Conservation (phyloP, 176 grass and related monocot species). For the Oryza coarctata region DNA sequence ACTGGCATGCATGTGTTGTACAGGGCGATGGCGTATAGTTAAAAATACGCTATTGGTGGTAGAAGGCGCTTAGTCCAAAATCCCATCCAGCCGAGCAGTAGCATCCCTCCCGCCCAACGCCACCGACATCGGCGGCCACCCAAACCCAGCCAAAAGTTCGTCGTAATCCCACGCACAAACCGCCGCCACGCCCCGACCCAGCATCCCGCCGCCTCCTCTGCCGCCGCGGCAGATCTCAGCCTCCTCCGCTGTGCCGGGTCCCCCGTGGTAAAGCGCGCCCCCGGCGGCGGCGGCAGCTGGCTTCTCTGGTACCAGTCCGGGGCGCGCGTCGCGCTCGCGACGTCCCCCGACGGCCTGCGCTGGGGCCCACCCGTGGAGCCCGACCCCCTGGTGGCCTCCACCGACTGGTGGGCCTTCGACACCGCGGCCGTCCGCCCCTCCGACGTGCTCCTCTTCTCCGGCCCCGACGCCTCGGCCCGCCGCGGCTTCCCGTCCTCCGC, state of each 20-base stretch:
- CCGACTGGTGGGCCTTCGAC: slow-evolving; percentile 93
- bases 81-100: too few relatives aligned
- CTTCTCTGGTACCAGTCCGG: slow-evolving; percentile 66
- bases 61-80: too few relatives aligned
- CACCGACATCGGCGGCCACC: too few relatives aligned
- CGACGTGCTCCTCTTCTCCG: slow-evolving; percentile 75
- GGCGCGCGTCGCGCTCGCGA: slow-evolving; percentile 47
- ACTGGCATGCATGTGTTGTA: too few relatives aligned
- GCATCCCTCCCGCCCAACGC: too few relatives aligned
- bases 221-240: slow-evolving; percentile 3
- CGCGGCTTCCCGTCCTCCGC: slow-evolving; percentile 41
- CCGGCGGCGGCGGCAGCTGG: slow-evolving; percentile 45
- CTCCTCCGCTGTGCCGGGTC: slow-evolving; percentile 45
- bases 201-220: background rate
- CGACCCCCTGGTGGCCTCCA: slow-evolving; percentile 46
- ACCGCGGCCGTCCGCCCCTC: slow-evolving; percentile 59
- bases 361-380: slow-evolving; percentile 45
- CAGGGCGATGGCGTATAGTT: background rate
- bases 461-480: slow-evolving; percentile 41
- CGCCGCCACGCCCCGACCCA: slow-evolving; percentile 34
- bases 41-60: background rate
- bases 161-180: background rate
- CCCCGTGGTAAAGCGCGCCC: slow-evolving; percentile 67
- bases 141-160: background rate
- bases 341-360: slow-evolving; percentile 62